These are phyloP conservation scores for Berkeleyomyces basicola DNA, from an alignment of 2,329 filamentous ascomycete genomes.

Conservation along the genomic window DNA sequence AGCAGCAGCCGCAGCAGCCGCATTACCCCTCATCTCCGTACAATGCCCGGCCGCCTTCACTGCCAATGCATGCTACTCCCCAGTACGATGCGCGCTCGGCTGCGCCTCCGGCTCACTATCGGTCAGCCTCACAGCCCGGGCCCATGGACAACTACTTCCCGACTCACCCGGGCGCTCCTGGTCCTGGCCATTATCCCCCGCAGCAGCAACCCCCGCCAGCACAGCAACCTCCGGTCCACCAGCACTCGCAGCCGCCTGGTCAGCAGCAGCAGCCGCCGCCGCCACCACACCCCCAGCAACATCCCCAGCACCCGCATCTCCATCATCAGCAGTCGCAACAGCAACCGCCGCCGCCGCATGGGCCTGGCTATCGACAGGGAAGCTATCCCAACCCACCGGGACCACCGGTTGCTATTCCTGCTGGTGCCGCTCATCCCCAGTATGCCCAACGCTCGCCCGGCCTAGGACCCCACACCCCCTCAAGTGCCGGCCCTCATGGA, in stretches of 20 bases:
- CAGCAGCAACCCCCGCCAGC: slow-evolving; percentile 18
- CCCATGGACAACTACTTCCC: not conserved
- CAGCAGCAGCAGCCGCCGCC: slow-evolving; percentile 19
- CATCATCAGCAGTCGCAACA: slow-evolving; percentile 27
- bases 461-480: not conserved
- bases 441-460: slow-evolving; percentile 7
- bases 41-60: slow-evolving; percentile 2
- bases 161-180: not conserved
- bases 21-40: slow-evolving; percentile 10
- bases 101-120: not conserved
- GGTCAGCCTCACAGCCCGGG: not conserved
- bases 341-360: slow-evolving; percentile 27
- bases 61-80: not conserved
- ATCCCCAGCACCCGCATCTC: slow-evolving; percentile 18
- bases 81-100: not conserved
- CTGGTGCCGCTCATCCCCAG: slow-evolving; percentile 21
- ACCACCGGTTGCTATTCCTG: slow-evolving; percentile 30
- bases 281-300: slow-evolving; percentile 21
- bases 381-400: slow-evolving; percentile 29
- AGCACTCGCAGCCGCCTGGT: slow-evolving; percentile 21
- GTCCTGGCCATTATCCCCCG: not conserved
- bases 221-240: slow-evolving; percentile 13
- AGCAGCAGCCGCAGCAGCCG: slow-evolving; percentile 16
- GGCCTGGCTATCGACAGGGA: slow-evolving; percentile 21
- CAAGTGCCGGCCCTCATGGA: not conserved